A percentile compares a stretch with the other conserved stretches of the same genome.
phyloP scores from a whole-genome alignment of 169 alveolate species.

The Amoebophrya sp. region DNA sequence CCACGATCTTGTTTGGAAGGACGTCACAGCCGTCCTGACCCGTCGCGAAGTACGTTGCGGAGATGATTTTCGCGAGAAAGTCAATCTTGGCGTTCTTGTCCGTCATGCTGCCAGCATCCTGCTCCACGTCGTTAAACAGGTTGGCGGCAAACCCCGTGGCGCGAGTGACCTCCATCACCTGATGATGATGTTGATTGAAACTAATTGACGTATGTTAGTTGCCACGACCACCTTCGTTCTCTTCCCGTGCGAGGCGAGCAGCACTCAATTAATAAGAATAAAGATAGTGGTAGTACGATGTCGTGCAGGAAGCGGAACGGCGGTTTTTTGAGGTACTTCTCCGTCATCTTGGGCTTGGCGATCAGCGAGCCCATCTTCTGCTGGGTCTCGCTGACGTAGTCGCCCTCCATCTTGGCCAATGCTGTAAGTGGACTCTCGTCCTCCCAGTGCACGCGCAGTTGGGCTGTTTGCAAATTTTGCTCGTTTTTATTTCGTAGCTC shows the following conservation, averaged over 20 bases:
- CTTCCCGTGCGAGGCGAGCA: no score
- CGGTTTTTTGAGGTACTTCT: constrained; percentile 27
- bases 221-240: no score
- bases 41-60: constrained; percentile 23
- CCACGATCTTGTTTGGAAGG: constrained; percentile 28
- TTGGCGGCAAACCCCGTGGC: constrained; percentile 16
- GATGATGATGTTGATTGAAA: not conserved
- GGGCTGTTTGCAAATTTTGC: no score
- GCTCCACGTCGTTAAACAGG: constrained; percentile 18
- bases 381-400: constrained; percentile 21
- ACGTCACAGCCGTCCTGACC: constrained; percentile 7
- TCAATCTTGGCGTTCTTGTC: constrained; percentile 25
- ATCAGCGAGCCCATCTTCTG: constrained; percentile 22
- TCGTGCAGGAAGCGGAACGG: constrained; percentile 30
- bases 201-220: no score
- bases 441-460: no score
- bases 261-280: no score
- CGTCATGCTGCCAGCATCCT: constrained; percentile 21
- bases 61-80: constrained; percentile 24
- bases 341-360: constrained; percentile 30
- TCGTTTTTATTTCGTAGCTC: no score
- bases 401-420: constrained; percentile 23
- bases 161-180: constrained; percentile 25
- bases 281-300: no score
- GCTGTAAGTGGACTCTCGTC: no score